Evolutionary conservation across 768 basidiomycete genomes (phyloP).

Genomic region (Mycena floridula): DNA sequence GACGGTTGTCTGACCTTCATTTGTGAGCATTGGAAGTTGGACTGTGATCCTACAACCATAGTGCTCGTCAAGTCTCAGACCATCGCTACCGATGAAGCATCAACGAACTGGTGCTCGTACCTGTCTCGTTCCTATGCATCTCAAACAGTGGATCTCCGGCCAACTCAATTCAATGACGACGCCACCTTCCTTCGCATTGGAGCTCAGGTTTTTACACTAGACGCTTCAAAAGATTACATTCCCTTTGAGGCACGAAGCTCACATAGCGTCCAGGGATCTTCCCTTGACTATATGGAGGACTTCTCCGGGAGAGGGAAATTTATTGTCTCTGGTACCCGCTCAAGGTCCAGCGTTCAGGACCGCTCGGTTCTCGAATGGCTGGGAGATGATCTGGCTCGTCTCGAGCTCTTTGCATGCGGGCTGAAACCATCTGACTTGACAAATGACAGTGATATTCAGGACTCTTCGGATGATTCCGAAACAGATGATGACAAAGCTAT

Average conservation of each 20-base stretch:
- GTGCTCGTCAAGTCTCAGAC: not conserved
- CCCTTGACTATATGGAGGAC: slow-evolving; percentile 6
- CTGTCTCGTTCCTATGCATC: not conserved
- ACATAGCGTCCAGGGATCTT: not conserved
- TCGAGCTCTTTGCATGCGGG: slow-evolving; percentile 1
- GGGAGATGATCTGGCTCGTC: not conserved
- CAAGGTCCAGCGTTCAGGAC: not conserved
- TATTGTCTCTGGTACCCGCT: slow-evolving; percentile 2
- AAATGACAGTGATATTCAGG: not conserved
- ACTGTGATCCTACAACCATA: not conserved
- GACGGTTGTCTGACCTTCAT: not conserved
- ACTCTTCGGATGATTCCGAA: slow-evolving; percentile 1
- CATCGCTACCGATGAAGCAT: not conserved
- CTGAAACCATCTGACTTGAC: not conserved
- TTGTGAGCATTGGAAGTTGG: not conserved
- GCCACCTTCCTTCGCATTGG: slow-evolving; percentile 6
- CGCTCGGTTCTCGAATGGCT: not conserved
- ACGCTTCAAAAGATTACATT: slow-evolving; percentile 2
- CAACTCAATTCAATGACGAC: not conserved
- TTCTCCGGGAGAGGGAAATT: slow-evolving; percentile 1
- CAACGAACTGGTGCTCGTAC: not conserved
- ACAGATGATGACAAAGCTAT: not conserved
- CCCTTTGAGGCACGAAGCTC: slow-evolving; percentile 1
- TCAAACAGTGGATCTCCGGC: not conserved
- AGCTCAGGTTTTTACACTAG: slow-evolving; percentile 3